A percentile compares a stretch with the other conserved stretches of the same genome.
phyloP scores from a whole-genome alignment of 1,139 yeast genomes.

The Yamadazyma sp. region DNA sequence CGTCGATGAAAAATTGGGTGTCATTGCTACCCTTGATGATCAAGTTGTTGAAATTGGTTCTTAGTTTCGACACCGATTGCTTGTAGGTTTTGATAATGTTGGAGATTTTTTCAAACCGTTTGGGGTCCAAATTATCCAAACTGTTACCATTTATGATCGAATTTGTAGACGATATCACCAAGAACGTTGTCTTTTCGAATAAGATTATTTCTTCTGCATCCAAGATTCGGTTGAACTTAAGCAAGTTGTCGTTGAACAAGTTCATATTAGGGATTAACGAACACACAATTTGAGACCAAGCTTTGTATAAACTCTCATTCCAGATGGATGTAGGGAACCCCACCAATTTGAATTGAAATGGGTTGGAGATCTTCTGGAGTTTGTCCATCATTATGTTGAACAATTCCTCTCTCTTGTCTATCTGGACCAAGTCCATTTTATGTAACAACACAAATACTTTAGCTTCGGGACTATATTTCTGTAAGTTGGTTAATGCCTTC shows the following conservation, averaged over 20 bases:
- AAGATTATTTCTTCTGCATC: slow-evolving; percentile 89
- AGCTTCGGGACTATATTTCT: slow-evolving; percentile 86
- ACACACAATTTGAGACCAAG: slow-evolving; percentile 97
- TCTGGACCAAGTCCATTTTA: slow-evolving; percentile 93
- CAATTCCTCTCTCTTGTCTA: slow-evolving; percentile 81
- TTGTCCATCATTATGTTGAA: slow-evolving; percentile 83
- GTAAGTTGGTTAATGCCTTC: slow-evolving; percentile 77
- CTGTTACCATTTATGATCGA: slow-evolving; percentile 25
- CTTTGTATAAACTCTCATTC: slow-evolving; percentile 95
- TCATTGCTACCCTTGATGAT: slow-evolving; percentile 74
- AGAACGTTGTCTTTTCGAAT: slow-evolving; percentile 90
- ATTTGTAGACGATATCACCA: slow-evolving; percentile 79
- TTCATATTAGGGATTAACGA: slow-evolving; percentile 91
- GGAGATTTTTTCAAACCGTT: slow-evolving; percentile 89
- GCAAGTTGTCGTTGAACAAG: slow-evolving; percentile 71
- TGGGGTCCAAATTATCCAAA: slow-evolving; percentile 62
- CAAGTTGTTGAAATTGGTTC: slow-evolving; percentile 79
- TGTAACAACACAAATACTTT: slow-evolving; percentile 89
- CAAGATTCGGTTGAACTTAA: slow-evolving; percentile 70
- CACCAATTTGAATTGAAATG: slow-evolving; percentile 73
- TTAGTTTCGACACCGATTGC: slow-evolving; percentile 85
- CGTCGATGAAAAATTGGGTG: slow-evolving; percentile 65
- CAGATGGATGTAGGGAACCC: slow-evolving; percentile 97
- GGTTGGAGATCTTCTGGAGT: slow-evolving; percentile 72
- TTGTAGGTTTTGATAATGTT: slow-evolving; percentile 93